Evolutionary conservation across 352 stramenopile species (phyloP).

Genomic region (Aphanomyces astaci): DNA sequence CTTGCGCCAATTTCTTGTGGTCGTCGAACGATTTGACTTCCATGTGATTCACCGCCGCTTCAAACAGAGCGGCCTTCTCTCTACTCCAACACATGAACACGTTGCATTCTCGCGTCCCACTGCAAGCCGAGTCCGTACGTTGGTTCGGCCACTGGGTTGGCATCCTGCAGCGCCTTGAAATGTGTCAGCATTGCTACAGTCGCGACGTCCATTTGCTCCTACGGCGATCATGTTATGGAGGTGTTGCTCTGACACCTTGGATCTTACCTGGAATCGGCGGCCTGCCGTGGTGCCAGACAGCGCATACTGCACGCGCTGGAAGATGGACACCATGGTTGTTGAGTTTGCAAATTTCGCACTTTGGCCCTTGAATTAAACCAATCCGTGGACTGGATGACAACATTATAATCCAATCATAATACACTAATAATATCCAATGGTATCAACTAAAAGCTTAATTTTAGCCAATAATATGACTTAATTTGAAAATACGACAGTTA

Average conservation of each 20-base stretch:
- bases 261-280: conserved; percentile 62
- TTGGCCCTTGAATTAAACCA: background rate
- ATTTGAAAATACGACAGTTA: background rate
- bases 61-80: conserved; percentile 61
- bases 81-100: conserved; percentile 33
- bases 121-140: conserved; percentile 23
- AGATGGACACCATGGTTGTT: conserved; percentile 50
- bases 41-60: conserved; percentile 59
- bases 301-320: conserved; percentile 67
- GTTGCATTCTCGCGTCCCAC: background rate
- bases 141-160: conserved; percentile 39
- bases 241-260: no score
- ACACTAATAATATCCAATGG: background rate
- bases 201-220: conserved; percentile 77
- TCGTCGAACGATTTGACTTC: conserved; percentile 74
- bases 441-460: background rate
- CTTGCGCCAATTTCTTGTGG: conserved; percentile 66
- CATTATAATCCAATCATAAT: conserved; percentile 7
- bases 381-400: background rate
- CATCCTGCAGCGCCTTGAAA: conserved; percentile 54
- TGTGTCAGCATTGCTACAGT: conserved; percentile 71
- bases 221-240: no score
- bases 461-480: background rate
- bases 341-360: background rate
- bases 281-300: conserved; percentile 69